Conservation (phyloP, 306 rosid species). For the Quercus suber region DNA sequence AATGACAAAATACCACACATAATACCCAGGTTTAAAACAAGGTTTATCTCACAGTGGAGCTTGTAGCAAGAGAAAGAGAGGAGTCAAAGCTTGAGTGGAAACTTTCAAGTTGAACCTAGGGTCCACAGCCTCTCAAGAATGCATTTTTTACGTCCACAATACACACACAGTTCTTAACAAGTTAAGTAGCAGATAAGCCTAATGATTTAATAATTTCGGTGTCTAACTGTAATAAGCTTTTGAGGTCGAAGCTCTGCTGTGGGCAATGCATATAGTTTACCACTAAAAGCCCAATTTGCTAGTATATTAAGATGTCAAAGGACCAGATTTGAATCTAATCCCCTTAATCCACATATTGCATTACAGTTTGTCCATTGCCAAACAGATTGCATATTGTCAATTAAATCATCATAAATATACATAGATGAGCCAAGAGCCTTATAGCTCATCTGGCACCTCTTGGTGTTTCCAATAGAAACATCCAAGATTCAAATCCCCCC, state of each 20-base stretch:
- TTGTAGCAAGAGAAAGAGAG: background rate
- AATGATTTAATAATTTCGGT: background rate
- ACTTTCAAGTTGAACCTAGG: background rate
- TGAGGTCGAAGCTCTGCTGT: too few species aligned
- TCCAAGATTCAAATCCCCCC: too few species aligned
- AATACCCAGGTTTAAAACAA: conserved; percentile 7
- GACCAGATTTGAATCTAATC: background rate
- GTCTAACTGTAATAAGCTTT: background rate
- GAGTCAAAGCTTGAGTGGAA: background rate
- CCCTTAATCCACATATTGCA: background rate
- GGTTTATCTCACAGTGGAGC: background rate
- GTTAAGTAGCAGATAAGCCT: background rate
- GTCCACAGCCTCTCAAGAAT: background rate
- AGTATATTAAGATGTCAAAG: background rate
- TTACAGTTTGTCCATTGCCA: background rate
- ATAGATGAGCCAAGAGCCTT: too few species aligned
- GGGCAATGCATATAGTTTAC: too few species aligned
- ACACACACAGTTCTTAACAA: background rate
- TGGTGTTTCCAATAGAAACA: too few species aligned
- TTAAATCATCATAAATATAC: too few species aligned
- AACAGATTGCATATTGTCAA: background rate
- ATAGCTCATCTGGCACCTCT: too few species aligned
- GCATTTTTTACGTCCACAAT: background rate
- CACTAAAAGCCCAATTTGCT: background rate
- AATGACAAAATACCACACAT: background rate